Evolutionary conservation across 2,329 filamentous ascomycete genomes (phyloP).

Genomic region (Trichoderma sp.): DNA sequence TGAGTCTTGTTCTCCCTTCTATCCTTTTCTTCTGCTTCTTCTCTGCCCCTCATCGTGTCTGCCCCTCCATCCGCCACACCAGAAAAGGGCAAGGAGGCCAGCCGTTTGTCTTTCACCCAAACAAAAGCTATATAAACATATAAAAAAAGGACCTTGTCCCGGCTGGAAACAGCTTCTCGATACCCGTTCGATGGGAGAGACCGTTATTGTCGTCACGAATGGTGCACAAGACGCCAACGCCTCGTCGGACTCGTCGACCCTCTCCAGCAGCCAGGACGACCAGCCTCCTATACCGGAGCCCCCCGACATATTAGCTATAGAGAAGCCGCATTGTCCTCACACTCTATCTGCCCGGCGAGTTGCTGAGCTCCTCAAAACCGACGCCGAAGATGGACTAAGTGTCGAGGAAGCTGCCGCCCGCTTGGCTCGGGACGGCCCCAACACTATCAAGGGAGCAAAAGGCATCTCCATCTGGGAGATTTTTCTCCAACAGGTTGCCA

Average conservation of each 20-base stretch:
- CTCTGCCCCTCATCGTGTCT: not conserved
- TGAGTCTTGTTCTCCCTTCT: not conserved
- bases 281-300: constrained; percentile 40
- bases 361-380: constrained; percentile 40
- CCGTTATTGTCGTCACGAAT: constrained; percentile 38
- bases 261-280: constrained; percentile 36
- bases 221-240: constrained; percentile 40
- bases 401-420: constrained; percentile 61
- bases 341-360: constrained; percentile 36
- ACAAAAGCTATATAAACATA: not conserved
- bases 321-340: constrained; percentile 36
- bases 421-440: constrained; percentile 63
- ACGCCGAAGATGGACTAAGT: constrained; percentile 58
- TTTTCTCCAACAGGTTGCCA: constrained; percentile 72
- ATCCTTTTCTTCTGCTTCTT: not conserved
- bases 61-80: not conserved
- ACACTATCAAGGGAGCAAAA: constrained; percentile 68
- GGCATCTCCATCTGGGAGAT: constrained; percentile 72
- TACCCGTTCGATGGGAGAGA: constrained; percentile 43
- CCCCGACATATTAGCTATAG: constrained; percentile 35
- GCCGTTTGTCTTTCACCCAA: not conserved
- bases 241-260: constrained; percentile 38
- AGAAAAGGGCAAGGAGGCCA: not conserved
- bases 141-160: not conserved
- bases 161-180: constrained; percentile 24